These are phyloP conservation scores for Brassica hybrid DNA, from an alignment of 441 rosid species.

Conservation along the genomic window DNA sequence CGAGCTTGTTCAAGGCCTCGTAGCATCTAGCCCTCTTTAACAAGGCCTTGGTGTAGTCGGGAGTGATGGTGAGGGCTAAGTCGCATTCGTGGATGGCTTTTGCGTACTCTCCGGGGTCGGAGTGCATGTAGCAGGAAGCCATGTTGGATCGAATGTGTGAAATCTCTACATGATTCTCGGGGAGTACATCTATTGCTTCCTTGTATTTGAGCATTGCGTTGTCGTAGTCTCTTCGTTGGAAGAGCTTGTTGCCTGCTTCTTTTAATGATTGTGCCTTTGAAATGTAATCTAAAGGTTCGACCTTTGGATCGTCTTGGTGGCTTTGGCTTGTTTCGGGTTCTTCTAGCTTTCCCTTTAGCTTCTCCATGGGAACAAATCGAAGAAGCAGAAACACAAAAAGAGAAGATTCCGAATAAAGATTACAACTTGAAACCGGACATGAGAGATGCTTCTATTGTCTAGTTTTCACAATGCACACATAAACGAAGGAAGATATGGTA, in stretches of 20 bases:
- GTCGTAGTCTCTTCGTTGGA: constrained; percentile 63
- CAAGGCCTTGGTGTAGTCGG: constrained; percentile 60
- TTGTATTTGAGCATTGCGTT: constrained; percentile 63
- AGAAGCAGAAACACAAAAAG: constrained; percentile 23
- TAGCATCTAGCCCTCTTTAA: constrained; percentile 74
- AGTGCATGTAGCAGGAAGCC: constrained; percentile 78
- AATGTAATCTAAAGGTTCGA: constrained; percentile 51
- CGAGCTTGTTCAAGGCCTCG: constrained; percentile 68
- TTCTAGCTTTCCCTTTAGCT: constrained; percentile 50
- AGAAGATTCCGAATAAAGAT: constrained; percentile 22
- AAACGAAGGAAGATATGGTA: background rate
- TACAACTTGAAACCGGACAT: constrained; percentile 22
- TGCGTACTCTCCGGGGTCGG: constrained; percentile 61
- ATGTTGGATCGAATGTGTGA: constrained; percentile 61
- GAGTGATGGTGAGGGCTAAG: constrained; percentile 63
- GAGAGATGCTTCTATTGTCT: constrained; percentile 9
- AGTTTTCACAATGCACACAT: constrained; percentile 1
- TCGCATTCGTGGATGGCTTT: constrained; percentile 63
- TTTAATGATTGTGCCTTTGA: constrained; percentile 51
- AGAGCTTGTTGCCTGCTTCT: constrained; percentile 67
- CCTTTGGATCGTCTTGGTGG: constrained; percentile 40
- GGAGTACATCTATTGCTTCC: constrained; percentile 70
- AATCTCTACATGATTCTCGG: constrained; percentile 52
- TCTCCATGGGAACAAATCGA: constrained; percentile 49
- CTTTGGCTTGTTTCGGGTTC: constrained; percentile 44